Percentiles rank a stretch among this genome's conserved stretches.
phyloP scores from a whole-genome alignment of 495 filamentous ascomycete species.

The Talaromyces trachyspermus region DNA sequence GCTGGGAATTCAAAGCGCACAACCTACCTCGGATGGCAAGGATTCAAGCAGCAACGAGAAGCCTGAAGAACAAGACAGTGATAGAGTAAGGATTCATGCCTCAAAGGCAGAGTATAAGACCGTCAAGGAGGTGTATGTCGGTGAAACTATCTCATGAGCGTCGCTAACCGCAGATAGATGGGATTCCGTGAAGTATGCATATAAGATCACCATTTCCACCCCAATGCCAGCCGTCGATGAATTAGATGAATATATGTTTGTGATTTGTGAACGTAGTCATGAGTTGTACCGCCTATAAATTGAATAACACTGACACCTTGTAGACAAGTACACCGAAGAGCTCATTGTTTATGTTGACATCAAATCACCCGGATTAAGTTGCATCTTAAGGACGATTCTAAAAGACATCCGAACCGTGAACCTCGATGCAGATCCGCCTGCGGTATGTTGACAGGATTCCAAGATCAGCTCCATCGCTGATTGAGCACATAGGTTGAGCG shows the following conservation, averaged over 20 bases:
- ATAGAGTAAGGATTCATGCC: too few relatives aligned
- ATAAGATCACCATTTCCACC: not conserved
- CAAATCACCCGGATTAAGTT: conserved; percentile 16
- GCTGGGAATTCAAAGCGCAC: not conserved
- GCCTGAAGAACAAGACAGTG: too few relatives aligned
- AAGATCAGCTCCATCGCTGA: not conserved
- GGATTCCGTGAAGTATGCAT: not conserved
- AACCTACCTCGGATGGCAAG: not conserved
- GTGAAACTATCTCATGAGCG: not conserved
- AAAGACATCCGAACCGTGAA: conserved; percentile 17
- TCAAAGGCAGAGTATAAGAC: not conserved
- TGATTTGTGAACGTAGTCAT: not conserved
- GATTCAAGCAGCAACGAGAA: not conserved
- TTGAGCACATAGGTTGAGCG: conserved; percentile 4
- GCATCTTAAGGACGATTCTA: conserved; percentile 17
- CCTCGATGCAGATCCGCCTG: conserved; percentile 11
- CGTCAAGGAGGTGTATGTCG: not conserved
- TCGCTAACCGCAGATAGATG: not conserved
- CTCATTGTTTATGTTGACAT: conserved; percentile 13
- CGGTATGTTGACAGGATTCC: conserved; percentile 1
- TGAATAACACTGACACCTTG: not conserved
- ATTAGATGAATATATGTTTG: conserved; percentile 1
- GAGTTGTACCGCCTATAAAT: not conserved
- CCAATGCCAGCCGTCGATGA: not conserved
- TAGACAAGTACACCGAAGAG: not conserved